Conservation (phyloP, 306 rosid genomes). For the Phaseolus lunatus region DNA sequence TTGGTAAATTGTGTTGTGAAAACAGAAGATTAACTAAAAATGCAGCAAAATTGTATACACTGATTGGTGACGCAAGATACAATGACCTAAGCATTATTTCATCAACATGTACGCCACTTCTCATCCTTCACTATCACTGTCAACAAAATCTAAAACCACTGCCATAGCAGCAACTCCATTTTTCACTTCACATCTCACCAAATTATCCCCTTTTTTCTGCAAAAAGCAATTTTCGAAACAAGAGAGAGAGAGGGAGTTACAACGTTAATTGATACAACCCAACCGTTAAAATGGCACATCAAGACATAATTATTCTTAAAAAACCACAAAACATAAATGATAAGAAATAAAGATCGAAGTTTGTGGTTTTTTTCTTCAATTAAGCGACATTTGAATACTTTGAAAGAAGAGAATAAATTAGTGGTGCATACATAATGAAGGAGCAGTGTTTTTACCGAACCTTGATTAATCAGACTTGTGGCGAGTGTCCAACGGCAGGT, state of each 20-base stretch:
- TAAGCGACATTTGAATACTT: too few species aligned
- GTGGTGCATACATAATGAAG: too few species aligned
- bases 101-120: not conserved
- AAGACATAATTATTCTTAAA: not conserved
- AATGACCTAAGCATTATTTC: constrained; percentile 15
- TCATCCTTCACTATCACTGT: not conserved
- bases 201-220: too few species aligned
- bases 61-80: not conserved
- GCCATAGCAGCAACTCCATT: not conserved
- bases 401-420: too few species aligned
- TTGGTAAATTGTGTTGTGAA: not conserved
- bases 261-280: not conserved
- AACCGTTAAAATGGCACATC: not conserved
- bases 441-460: not conserved
- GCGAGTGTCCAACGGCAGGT: constrained; percentile 49
- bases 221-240: too few species aligned
- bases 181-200: too few species aligned
- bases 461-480: constrained; percentile 53
- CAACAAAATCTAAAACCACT: not conserved
- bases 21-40: not conserved
- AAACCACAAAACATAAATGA: not conserved
- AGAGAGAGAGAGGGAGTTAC: not conserved
- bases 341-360: too few species aligned
- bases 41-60: too few species aligned
- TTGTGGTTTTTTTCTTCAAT: too few species aligned